A percentile compares a stretch with the other conserved stretches of the same genome.
Conservation (phyloP, 768 basidiomycete genomes). For the Rhizopogon vesiculosus region DNA sequence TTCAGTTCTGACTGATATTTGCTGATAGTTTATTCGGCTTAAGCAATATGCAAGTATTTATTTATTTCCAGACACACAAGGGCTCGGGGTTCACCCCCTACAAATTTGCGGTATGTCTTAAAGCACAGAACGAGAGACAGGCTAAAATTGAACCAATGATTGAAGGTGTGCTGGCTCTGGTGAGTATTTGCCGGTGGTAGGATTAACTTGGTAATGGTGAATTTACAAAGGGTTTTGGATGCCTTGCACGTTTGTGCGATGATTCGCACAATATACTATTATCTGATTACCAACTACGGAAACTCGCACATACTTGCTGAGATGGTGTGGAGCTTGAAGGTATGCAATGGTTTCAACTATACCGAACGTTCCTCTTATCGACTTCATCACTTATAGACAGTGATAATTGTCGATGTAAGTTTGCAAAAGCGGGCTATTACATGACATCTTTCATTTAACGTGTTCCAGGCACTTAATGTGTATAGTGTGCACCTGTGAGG, state of each 20-base stretch:
- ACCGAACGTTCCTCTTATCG: not conserved
- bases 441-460: not conserved
- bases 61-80: slow-evolving; percentile 39
- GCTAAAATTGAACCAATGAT: slow-evolving; percentile 10
- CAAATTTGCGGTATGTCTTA: slow-evolving; percentile 33
- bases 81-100: slow-evolving; percentile 26
- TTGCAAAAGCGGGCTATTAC: not conserved
- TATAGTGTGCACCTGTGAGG: not conserved
- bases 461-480: not conserved
- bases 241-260: slow-evolving; percentile 52
- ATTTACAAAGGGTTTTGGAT: slow-evolving; percentile 40
- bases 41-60: slow-evolving; percentile 49
- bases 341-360: not conserved
- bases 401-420: not conserved
- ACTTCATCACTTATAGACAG: not conserved
- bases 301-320: slow-evolving; percentile 37
- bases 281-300: slow-evolving; percentile 52
- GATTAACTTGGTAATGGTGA: not conserved
- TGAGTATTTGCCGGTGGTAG: slow-evolving; percentile 13
- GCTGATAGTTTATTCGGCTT: slow-evolving; percentile 49
- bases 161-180: slow-evolving; percentile 32
- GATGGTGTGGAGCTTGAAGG: slow-evolving; percentile 44
- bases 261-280: slow-evolving; percentile 53
- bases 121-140: not conserved
- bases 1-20: not conserved